phyloP scores from a whole-genome alignment of 140 eudicot genomes.

The Bidens hawaiensis region DNA sequence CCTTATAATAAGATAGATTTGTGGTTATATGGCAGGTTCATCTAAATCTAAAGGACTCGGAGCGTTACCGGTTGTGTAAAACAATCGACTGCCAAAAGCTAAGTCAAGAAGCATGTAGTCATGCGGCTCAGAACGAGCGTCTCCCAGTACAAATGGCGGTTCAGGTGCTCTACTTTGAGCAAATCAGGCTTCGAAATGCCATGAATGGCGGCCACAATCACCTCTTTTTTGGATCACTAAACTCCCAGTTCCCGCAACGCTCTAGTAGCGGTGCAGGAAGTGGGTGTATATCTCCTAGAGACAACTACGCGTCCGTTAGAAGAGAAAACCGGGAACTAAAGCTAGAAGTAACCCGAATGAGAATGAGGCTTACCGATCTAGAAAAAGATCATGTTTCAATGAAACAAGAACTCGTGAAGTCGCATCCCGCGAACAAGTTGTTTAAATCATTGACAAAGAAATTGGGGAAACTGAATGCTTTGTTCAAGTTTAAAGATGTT shows the following conservation, averaged over 20 bases:
- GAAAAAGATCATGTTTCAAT: slow-evolving; percentile 96
- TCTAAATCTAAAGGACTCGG: slow-evolving; percentile 81
- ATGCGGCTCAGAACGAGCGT: slow-evolving; percentile 97
- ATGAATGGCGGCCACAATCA: slow-evolving; percentile 84
- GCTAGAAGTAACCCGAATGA: slow-evolving; percentile 92
- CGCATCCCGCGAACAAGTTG: slow-evolving; percentile 73
- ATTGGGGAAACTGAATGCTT: slow-evolving; percentile 52
- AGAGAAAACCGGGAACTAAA: slow-evolving; percentile 90
- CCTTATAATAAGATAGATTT: background rate
- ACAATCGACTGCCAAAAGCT: slow-evolving; percentile 92
- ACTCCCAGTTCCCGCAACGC: slow-evolving; percentile 66
- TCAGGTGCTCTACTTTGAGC: slow-evolving; percentile 97
- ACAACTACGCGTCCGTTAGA: slow-evolving; percentile 91
- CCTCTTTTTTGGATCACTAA: slow-evolving; percentile 70
- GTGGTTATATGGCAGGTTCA: slow-evolving; percentile 56
- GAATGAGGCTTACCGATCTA: slow-evolving; percentile 92
- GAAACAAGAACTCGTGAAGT: slow-evolving; percentile 82
- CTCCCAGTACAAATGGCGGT: slow-evolving; percentile 98
- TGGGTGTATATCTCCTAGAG: slow-evolving; percentile 94
- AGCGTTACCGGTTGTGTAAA: slow-evolving; percentile 86
- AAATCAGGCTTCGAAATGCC: slow-evolving; percentile 84
- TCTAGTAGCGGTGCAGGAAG: slow-evolving; percentile 91
- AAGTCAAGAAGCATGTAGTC: slow-evolving; percentile 97
- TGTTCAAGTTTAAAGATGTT: slow-evolving; percentile 53
- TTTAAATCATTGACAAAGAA: slow-evolving; percentile 80